These are phyloP conservation scores for Aspergillus sp. DNA, from an alignment of 2,329 filamentous ascomycete genomes.

Conservation along the genomic window DNA sequence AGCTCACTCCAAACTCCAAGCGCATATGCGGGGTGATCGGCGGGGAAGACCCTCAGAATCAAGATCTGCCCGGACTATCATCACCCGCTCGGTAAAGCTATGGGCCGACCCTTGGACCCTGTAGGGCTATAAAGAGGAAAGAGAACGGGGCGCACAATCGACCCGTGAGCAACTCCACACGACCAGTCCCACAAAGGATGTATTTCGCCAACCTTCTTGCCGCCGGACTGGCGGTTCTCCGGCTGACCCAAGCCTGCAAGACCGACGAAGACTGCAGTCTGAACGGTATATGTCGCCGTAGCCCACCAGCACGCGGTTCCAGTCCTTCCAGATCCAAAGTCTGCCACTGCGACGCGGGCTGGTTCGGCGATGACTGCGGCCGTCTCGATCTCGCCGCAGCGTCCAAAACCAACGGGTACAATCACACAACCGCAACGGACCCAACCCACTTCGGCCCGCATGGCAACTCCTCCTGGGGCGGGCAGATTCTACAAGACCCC, in stretches of 20 bases:
- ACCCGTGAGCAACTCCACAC: too few species aligned
- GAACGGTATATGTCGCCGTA: constrained; percentile 41
- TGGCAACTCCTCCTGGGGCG: constrained; percentile 55
- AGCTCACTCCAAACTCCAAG: too few species aligned
- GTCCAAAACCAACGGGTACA: constrained; percentile 50
- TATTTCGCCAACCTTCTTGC: too few species aligned
- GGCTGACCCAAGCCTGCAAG: constrained; percentile 21
- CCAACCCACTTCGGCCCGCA: constrained; percentile 23
- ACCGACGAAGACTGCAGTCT: constrained; percentile 46
- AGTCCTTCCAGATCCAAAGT: not conserved
- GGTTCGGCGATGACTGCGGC: constrained; percentile 51
- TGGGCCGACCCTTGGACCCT: too few species aligned
- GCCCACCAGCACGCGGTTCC: not conserved
- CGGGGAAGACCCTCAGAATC: too few species aligned
- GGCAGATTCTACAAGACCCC: constrained; percentile 52
- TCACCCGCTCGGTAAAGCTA: too few species aligned
- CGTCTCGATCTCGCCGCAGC: constrained; percentile 51
- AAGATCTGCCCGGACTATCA: too few species aligned
- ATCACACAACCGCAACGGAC: constrained; percentile 41
- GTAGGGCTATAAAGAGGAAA: too few species aligned
- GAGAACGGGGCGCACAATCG: too few species aligned
- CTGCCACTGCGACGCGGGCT: constrained; percentile 47
- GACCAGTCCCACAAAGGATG: too few species aligned
- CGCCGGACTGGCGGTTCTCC: too few species aligned
- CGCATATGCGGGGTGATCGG: too few species aligned